phyloP scores from a whole-genome alignment of 371 early-diverging fungal genomes.

The Circinella minor region DNA sequence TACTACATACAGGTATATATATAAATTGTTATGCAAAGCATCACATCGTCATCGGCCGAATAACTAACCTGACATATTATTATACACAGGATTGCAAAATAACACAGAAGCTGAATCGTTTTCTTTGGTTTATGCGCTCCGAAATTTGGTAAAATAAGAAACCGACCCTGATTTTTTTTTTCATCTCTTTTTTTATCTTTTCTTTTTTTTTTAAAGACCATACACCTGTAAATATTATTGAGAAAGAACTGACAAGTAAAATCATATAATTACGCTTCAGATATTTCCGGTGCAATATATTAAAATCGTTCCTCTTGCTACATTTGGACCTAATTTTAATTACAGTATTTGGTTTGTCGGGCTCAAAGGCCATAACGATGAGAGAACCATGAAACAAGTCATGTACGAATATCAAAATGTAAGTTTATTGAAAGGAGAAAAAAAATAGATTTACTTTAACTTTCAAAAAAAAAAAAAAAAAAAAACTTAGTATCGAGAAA shows the following conservation, averaged over 20 bases:
- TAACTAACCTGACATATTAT: not conserved
- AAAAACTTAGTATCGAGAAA: constrained; percentile 67
- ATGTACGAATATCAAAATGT: constrained; percentile 71
- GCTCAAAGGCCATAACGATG: constrained; percentile 77
- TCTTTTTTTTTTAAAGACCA: not conserved
- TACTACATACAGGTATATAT: constrained; percentile 81
- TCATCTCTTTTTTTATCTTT: not conserved
- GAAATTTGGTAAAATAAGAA: not conserved
- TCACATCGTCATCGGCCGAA: not conserved
- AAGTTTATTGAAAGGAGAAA: constrained; percentile 19
- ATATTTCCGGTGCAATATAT: constrained; percentile 86
- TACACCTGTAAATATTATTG: too few relatives aligned
- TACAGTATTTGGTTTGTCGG: constrained; percentile 96
- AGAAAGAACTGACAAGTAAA: not conserved
- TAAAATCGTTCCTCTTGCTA: constrained; percentile 90
- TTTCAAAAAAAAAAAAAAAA: not conserved
- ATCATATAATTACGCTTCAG: constrained; percentile 27
- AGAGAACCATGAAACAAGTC: constrained; percentile 64
- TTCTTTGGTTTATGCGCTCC: constrained; percentile 47
- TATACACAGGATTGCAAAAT: constrained; percentile 75
- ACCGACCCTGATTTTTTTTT: not conserved
- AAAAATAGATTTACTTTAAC: too few relatives aligned
- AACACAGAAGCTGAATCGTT: constrained; percentile 92
- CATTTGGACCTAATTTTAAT: constrained; percentile 94
- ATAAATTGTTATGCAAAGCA: constrained; percentile 1